Conservation (phyloP, 78 protist species). For the Dictyostelium citrinum region DNA sequence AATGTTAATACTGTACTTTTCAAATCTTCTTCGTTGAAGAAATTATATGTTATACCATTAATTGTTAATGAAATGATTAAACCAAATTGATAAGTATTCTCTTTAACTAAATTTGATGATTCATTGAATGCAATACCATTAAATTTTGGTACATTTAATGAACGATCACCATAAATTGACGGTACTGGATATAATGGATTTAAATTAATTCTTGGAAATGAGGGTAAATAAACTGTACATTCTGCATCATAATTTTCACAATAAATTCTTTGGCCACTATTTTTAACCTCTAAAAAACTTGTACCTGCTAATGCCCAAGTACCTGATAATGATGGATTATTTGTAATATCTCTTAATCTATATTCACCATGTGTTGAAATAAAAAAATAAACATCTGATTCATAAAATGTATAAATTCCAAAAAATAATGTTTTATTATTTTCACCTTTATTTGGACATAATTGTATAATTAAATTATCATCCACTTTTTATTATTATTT, state of each 20-base stretch:
- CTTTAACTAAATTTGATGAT: not conserved
- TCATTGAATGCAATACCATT: not conserved
- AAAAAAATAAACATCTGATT: not conserved
- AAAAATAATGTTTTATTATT: slow-evolving; percentile 1
- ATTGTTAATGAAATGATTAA: not conserved
- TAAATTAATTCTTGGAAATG: not conserved
- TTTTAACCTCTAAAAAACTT: not conserved
- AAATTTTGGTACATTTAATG: not conserved
- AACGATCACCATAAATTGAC: not conserved
- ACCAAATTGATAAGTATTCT: slow-evolving; percentile 45
- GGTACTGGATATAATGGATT: slow-evolving; percentile 57
- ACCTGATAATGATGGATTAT: slow-evolving; percentile 2
- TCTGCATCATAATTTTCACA: slow-evolving; percentile 32
- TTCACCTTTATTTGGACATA: slow-evolving; percentile 26
- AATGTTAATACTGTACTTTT: not conserved
- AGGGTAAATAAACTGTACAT: slow-evolving; percentile 17
- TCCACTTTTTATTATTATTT: not conserved
- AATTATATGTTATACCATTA: not conserved
- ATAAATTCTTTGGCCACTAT: not conserved
- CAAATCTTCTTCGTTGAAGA: not conserved
- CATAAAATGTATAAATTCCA: not conserved
- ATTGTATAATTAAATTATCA: not conserved
- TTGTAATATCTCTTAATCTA: not conserved
- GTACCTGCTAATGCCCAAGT: slow-evolving; percentile 28
- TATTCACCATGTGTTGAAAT: not conserved